phyloP scores from a whole-genome alignment of 495 filamentous ascomycete species.

The Talaromyces trachyspermus region DNA sequence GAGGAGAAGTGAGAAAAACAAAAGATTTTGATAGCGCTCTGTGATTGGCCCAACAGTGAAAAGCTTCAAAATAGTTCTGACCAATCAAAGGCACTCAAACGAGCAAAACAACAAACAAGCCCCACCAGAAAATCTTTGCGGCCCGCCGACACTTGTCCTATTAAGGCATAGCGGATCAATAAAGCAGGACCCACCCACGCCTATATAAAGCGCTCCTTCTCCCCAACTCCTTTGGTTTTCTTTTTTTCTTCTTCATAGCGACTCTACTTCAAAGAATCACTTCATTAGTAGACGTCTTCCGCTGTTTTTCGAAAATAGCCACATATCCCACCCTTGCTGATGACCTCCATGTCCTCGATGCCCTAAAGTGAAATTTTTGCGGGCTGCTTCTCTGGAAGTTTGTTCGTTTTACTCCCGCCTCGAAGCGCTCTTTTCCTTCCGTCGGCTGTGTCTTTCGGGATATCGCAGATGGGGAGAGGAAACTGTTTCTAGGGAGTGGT shows the following conservation, averaged over 20 bases:
- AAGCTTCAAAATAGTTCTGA: no score
- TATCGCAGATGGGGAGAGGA: slow-evolving; percentile 4
- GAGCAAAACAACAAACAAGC: no score
- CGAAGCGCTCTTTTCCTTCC: slow-evolving; percentile 28
- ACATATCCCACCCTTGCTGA: slow-evolving; percentile 71
- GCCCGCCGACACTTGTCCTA: no score
- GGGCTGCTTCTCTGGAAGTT: slow-evolving; percentile 16
- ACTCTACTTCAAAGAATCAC: slow-evolving; percentile 68
- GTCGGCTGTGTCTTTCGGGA: slow-evolving; percentile 23
- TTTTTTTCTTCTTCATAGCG: slow-evolving; percentile 9
- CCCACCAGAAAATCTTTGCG: no score
- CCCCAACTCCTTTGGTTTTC: slow-evolving; percentile 7
- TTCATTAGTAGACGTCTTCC: slow-evolving; percentile 81
- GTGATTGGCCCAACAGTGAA: no score
- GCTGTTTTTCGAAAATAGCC: slow-evolving; percentile 72
- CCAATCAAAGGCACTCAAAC: no score
- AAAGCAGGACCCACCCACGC: neutral
- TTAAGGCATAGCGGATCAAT: no score
- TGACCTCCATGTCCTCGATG: slow-evolving; percentile 59
- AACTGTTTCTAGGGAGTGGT: slow-evolving; percentile 51
- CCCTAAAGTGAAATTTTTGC: slow-evolving; percentile 57
- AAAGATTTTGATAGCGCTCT: no score
- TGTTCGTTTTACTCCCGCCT: slow-evolving; percentile 44
- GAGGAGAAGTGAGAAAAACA: no score
- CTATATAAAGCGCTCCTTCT: neutral